Evolutionary conservation across 768 basidiomycete species (phyloP), one percentile per base, ranked within the genome.

Genomic region (Trametes meyenii): DNA sequence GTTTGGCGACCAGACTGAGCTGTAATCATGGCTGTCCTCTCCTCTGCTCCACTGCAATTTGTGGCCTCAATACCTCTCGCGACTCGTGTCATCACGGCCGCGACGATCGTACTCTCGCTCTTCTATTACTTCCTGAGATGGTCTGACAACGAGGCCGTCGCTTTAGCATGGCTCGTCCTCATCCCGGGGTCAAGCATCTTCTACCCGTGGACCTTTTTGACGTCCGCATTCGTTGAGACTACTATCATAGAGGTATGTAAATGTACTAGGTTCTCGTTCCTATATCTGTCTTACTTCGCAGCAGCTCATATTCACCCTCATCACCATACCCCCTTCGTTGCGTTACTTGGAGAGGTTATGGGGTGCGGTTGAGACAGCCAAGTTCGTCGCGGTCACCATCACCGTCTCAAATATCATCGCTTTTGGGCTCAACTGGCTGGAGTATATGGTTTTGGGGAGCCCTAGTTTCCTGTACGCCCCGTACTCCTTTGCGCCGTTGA

Each of bases 291-390:
- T 68, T 48, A 63, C 21, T 10, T 59, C 16, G 26, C 33, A 50
- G 14, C 72, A 98, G 96, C 84, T 98, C 64, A 67, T 90, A 52
- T 79, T 88, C 62, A 86, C 94, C 2, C 75, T 93, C 58, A 74
- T 95, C 53, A 82, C 89, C 60, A 82, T 98, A 11, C 90, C 94
- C 44, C 83, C 94, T 16, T 87, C 90, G 40, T 80, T 94, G 52
- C 87, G 91, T 63, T 98, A 98, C 73, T 79, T 99, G 54, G 97
- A 99, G 73, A 83, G 96, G 29, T 78, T 99, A 57, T 99, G 97
- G 97, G 96, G 97, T 42, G 82, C 88, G 45, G 68, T 88, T 19
- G 95, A 98, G 73, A 88, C 86, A 2, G 67, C 89, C 65, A 93
- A 95, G 74, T 97, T 99, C 75, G 89, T 92, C 58, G 78, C 84